Evolutionary conservation across 352 stramenopile species (phyloP), one percentile per base, ranked within the genome.

Genomic region (Hyaloperonospora brassicae): DNA sequence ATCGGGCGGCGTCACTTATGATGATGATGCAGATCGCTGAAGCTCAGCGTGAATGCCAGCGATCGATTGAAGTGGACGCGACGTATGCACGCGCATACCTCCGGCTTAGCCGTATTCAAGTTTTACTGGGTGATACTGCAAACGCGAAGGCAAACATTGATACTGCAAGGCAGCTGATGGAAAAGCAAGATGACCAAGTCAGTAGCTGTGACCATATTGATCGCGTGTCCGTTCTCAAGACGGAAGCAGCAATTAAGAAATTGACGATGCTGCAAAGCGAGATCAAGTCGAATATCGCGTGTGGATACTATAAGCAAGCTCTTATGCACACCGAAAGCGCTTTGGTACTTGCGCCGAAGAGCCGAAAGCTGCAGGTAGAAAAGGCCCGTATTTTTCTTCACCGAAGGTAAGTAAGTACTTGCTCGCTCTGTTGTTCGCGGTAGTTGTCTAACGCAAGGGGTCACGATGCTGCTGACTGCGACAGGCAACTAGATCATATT

Each of bases 21-120:
- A 92, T 91, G 84, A 25, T 90, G 12, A 69, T 78, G 64, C 74
- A 87, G 53, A 73, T 88, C 12, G 41, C 57, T 7, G 82, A 93
- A 61, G 84, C 81, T 12, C 70, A 86, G 50, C 76, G 73, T 0
- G 84, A 94, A 62, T 86, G 77, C 31, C 52, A 68, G 13, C 46
- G 68, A 14, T 84, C 82, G 24, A 86, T 94, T 22, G 72, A 77
- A 11, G 57, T 68, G 7, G 79, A 94, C 38, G 62, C 73, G n/a
- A 62, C 57, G 3, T 92, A 94, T 44, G 72, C 78, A n/a, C 68
- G 76, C 31, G 82, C 82, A 2, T 88, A 91, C 46, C 61, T 93
- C 41, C 74, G 84, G 5, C 52, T 88, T 7, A 71, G 67, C 4
- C 71, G 77, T n/a, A 81, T 90, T 45, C 78, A 88, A 63, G 54